Conservation (phyloP, 2,329 filamentous ascomycete species). For the Ophiostoma piceae region DNA sequence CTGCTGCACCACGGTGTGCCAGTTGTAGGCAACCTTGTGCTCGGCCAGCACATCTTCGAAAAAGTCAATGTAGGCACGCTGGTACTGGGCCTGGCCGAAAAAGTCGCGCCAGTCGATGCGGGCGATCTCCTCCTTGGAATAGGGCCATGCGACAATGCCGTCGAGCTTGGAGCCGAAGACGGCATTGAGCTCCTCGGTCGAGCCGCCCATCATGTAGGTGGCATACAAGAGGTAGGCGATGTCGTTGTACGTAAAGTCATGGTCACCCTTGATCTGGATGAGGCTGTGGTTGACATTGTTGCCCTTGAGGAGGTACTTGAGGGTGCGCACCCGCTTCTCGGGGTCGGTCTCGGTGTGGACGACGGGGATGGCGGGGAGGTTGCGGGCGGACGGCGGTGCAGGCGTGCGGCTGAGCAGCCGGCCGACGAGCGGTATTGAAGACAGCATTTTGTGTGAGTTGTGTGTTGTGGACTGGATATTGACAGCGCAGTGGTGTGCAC, state of each 20-base stretch:
- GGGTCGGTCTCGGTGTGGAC: conserved; percentile 74
- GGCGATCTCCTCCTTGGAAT: conserved; percentile 79
- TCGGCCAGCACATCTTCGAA: conserved; percentile 85
- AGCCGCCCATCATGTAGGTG: conserved; percentile 78
- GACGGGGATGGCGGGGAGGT: conserved; percentile 63
- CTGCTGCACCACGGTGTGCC: conserved; percentile 69
- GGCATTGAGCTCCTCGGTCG: conserved; percentile 64
- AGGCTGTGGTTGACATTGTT: conserved; percentile 90
- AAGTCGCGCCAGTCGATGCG: conserved; percentile 82
- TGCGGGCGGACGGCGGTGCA: conserved; percentile 38
- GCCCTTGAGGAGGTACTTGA: conserved; percentile 85
- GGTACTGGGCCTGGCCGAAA: conserved; percentile 72
- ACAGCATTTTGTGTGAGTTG: conserved; percentile 29
- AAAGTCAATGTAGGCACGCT: conserved; percentile 88
- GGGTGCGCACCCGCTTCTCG: conserved; percentile 71
- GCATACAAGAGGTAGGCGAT: conserved; percentile 75
- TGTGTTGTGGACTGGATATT: background rate
- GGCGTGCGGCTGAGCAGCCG: conserved; percentile 29
- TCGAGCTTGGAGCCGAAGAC: conserved; percentile 75
- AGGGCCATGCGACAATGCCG: conserved; percentile 70
- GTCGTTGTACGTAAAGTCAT: conserved; percentile 67
- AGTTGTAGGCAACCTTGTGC: conserved; percentile 67
- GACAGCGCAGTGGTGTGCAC: background rate
- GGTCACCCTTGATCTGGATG: conserved; percentile 40
- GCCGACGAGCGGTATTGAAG: conserved; percentile 27